Evolutionary conservation across 148 eudicot species (phyloP), one percentile per base, ranked within the genome.

Genomic region (Pouteria glomerata): DNA sequence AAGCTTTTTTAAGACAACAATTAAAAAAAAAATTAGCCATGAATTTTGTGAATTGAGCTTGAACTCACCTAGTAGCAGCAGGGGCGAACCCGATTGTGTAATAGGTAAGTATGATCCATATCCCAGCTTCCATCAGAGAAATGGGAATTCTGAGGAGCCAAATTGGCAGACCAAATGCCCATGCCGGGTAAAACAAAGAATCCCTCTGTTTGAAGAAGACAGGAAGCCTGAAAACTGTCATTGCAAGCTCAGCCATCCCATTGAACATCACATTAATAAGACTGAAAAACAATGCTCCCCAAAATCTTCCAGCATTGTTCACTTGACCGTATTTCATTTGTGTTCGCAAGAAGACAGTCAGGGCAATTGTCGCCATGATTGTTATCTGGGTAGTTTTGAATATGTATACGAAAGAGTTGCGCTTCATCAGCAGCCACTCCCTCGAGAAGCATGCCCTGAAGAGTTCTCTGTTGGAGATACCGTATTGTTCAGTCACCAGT

Each of bases 81-180:
- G 84, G 84, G 35, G 84, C 80, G 59, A 81, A 81, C 23, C 84
- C 84, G 30, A 81, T 81, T 3, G 84, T 77, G 63, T 81, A 81
- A 71, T 81, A 81, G 12, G 84, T 81, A 42, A 81, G 77, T 63
- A 73, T 33, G 8, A 73, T 70, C 84, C 84, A 81, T 68, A 81
- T 77, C 31, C 52, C 73, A 1, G 84, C 77, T 65, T 81, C 84
- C 77, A 76, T 58, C 24, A 81, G 12, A 12, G 84, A 81, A 27
- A 77, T 39, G 4, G 84, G 84, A 31, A 81, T 77, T 13, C 77
- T 50, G 18, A 81, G 71, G 55, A 81, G 55, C 84, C 84, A 81
- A 69, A 81, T 81, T 10, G 84, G 84, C 24, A 81, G 27, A 26
- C 77, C 76, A 58, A 81, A 81, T 10, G 84, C 84, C 84, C 84